These are phyloP conservation scores for Cenococcum geophilum DNA, from an alignment of 495 filamentous ascomycete species.

Conservation along the genomic window DNA sequence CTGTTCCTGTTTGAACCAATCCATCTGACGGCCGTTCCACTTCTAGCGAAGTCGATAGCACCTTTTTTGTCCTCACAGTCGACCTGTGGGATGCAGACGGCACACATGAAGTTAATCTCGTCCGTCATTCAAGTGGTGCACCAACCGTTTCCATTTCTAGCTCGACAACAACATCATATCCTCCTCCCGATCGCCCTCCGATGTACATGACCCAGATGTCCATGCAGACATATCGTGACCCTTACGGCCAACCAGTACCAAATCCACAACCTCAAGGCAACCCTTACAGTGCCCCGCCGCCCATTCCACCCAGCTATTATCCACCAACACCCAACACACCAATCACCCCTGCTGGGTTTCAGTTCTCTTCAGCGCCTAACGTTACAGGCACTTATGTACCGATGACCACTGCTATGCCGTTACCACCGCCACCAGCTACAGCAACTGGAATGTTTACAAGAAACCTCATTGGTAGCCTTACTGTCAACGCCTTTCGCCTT, in stretches of 20 bases:
- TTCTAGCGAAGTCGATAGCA: conserved; percentile 66
- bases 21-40: conserved; percentile 4
- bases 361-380: neutral
- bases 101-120: conserved; percentile 85
- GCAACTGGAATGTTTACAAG: conserved; percentile 90
- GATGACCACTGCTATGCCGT: conserved; percentile 32
- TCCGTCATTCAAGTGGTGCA: conserved; percentile 64
- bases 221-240: conserved; percentile 11
- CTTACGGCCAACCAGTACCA: conserved; percentile 11
- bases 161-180: conserved; percentile 71
- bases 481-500: conserved; percentile 83
- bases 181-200: conserved; percentile 39
- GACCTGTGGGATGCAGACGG: conserved; percentile 86
- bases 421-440: conserved; percentile 37
- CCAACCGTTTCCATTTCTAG: conserved; percentile 85
- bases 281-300: neutral
- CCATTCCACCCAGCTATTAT: neutral
- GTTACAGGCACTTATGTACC: conserved; percentile 1
- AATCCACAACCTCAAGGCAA: neutral
- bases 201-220: neutral
- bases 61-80: conserved; percentile 87
- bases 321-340: conserved; percentile 3
- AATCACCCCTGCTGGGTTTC: neutral
- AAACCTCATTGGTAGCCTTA: conserved; percentile 90
- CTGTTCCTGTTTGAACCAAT: neutral